Evolutionary conservation across 306 rosid genomes (phyloP).

Genomic region (Cicer judaicum): DNA sequence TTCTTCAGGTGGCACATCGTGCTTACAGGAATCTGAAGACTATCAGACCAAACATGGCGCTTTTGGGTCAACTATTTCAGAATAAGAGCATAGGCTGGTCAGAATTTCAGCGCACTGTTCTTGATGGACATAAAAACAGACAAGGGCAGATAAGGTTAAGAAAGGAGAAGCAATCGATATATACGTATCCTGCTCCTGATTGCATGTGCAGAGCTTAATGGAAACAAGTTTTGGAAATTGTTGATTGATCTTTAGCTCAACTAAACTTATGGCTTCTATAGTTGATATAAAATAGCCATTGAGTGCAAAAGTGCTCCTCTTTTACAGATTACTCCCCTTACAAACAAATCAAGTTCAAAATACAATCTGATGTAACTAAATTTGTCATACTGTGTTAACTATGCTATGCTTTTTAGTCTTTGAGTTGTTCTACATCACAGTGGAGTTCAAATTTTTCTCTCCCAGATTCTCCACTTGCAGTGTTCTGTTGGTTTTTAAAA

Average conservation of each 20-base stretch:
- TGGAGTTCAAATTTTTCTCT: not conserved
- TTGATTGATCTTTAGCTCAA: constrained; percentile 26
- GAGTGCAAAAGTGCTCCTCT: not conserved
- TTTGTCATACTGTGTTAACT: not conserved
- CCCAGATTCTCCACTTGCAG: constrained; percentile 30
- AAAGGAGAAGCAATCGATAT: constrained; percentile 87
- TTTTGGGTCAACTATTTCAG: constrained; percentile 81
- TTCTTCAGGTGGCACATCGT: constrained; percentile 79
- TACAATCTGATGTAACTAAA: not conserved
- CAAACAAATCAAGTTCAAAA: not conserved
- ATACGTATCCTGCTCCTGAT: constrained; percentile 95
- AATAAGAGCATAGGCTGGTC: constrained; percentile 80
- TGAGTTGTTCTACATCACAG: not conserved
- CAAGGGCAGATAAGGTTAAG: constrained; percentile 86
- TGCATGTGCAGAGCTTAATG: constrained; percentile 81
- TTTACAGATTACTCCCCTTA: not conserved
- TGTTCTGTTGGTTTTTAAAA: constrained; percentile 28
- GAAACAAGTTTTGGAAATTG: constrained; percentile 32
- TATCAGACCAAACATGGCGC: constrained; percentile 89
- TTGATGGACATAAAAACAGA: constrained; percentile 80
- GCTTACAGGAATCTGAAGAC: constrained; percentile 85
- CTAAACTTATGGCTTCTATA: constrained; percentile 11
- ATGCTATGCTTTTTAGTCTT: not conserved
- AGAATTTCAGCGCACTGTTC: constrained; percentile 68
- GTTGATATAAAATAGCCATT: not conserved